Evolutionary conservation across 2,329 filamentous ascomycete species (phyloP).

Genomic region (Penicillium olsonii): DNA sequence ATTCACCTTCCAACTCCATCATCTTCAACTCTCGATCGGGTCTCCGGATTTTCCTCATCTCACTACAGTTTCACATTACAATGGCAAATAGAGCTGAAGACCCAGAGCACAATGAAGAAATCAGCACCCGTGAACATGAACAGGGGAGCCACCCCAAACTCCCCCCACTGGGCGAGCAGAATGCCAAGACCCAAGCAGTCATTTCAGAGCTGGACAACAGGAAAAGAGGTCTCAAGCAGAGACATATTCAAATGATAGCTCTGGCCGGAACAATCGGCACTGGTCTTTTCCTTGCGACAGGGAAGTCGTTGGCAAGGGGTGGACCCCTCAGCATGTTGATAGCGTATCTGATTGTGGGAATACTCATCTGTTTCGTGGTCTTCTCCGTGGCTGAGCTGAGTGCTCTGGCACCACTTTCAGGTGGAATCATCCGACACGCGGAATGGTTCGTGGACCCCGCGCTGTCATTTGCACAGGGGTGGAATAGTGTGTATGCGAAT

Average conservation of each 20-base stretch:
- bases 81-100: background rate
- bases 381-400: conserved; percentile 18
- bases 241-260: conserved; percentile 37
- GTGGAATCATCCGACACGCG: conserved; percentile 2
- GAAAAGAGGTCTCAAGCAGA: conserved; percentile 26
- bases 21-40: too few relatives aligned
- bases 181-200: background rate
- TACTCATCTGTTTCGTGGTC: conserved; percentile 33
- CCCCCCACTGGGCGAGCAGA: background rate
- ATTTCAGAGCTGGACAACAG: conserved; percentile 3
- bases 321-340: conserved; percentile 33
- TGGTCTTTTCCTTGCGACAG: conserved; percentile 35
- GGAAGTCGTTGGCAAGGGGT: conserved; percentile 27
- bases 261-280: conserved; percentile 38
- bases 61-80: background rate
- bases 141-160: background rate
- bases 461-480: conserved; percentile 1
- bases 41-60: too few relatives aligned
- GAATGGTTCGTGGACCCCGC: conserved; percentile 7
- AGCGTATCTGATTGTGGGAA: conserved; percentile 38
- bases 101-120: background rate
- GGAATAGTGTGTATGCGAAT: conserved; percentile 6
- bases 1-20: too few relatives aligned
- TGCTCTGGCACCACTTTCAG: conserved; percentile 2
- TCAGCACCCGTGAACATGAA: background rate